These are phyloP conservation scores for Fonsecaea erecta DNA, from an alignment of 2,329 filamentous ascomycete species.

Conservation along the genomic window DNA sequence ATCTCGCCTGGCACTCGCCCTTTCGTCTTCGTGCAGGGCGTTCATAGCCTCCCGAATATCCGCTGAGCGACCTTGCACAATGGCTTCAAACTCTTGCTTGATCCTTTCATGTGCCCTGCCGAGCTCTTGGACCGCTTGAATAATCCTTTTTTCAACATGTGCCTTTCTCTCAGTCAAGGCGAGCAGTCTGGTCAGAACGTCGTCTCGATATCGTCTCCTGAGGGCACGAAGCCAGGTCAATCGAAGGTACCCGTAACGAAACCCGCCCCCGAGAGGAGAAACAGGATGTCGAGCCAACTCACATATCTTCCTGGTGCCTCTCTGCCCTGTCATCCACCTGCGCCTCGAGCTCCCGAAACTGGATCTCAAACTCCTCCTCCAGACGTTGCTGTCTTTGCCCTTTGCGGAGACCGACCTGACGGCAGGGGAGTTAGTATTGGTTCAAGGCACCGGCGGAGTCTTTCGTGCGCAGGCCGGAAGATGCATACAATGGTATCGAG, in stretches of 20 bases:
- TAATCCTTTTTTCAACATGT: conserved; percentile 26
- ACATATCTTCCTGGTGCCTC: conserved; percentile 16
- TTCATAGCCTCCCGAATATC: conserved; percentile 28
- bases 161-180: conserved; percentile 23
- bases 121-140: conserved; percentile 25
- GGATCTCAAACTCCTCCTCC: conserved; percentile 24
- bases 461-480: background rate
- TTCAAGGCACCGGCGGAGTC: background rate
- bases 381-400: conserved; percentile 29
- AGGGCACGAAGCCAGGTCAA: background rate
- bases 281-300: background rate
- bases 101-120: conserved; percentile 21
- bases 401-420: conserved; percentile 23
- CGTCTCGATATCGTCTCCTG: conserved; percentile 20
- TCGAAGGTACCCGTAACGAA: background rate
- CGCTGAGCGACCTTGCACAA: conserved; percentile 25
- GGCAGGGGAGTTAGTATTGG: background rate
- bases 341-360: conserved; percentile 10
- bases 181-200: conserved; percentile 19
- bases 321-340: conserved; percentile 17
- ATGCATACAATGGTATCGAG: background rate
- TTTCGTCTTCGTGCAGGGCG: conserved; percentile 4
- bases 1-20: background rate
- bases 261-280: background rate
- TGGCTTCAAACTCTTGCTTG: conserved; percentile 28